phyloP scores from a whole-genome alignment of 352 stramenopile species.

The Phytophthora ramorum region DNA sequence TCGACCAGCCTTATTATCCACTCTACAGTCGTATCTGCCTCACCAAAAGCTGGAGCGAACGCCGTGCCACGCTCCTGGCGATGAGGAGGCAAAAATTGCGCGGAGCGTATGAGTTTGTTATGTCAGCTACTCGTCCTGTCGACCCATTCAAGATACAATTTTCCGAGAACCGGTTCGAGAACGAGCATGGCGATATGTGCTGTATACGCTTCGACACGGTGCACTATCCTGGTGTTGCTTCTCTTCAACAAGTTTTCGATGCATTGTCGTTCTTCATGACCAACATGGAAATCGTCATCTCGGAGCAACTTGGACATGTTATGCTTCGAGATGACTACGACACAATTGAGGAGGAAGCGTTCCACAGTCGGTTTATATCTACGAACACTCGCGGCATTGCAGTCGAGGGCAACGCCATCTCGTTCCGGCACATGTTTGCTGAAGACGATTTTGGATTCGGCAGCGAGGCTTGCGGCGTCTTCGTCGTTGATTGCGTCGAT shows the following conservation, averaged over 20 bases:
- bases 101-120: slow-evolving; percentile 36
- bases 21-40: slow-evolving; percentile 39
- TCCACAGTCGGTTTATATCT: slow-evolving; percentile 38
- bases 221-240: slow-evolving; percentile 32
- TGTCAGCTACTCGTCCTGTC: slow-evolving; percentile 6
- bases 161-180: slow-evolving; percentile 40
- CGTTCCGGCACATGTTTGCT: slow-evolving; percentile 32
- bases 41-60: slow-evolving; percentile 27
- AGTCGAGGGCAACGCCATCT: slow-evolving; percentile 37
- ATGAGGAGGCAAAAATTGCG: slow-evolving; percentile 28
- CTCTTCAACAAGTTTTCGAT: slow-evolving; percentile 45
- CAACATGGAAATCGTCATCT: slow-evolving; percentile 54
- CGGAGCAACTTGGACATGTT: slow-evolving; percentile 40
- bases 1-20: slow-evolving; percentile 27
- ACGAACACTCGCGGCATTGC: slow-evolving; percentile 27
- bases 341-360: slow-evolving; percentile 26
- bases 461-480: slow-evolving; percentile 12
- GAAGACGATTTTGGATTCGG: slow-evolving; percentile 11
- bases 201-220: slow-evolving; percentile 43
- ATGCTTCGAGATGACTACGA: slow-evolving; percentile 51
- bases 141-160: slow-evolving; percentile 26
- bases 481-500: slow-evolving; percentile 36
- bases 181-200: slow-evolving; percentile 32
- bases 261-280: slow-evolving; percentile 33
- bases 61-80: slow-evolving; percentile 19